Evolutionary conservation across 768 basidiomycete genomes (phyloP), one percentile per base, ranked within the genome.

Genomic region (Suillus fuscotomentosus): DNA sequence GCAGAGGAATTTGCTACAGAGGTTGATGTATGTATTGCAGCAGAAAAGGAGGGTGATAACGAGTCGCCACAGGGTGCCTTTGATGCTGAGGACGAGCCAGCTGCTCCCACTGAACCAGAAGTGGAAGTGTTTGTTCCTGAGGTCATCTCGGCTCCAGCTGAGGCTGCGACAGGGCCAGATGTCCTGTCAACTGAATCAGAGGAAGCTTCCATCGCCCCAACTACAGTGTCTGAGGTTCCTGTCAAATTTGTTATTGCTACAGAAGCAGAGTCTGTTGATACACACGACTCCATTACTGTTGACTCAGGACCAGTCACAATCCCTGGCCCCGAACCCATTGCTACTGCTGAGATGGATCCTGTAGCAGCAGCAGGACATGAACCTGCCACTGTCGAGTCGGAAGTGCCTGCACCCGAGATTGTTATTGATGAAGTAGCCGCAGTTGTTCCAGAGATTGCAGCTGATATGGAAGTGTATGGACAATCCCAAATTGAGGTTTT

Each of bases 381-480:
- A 48, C 36, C 22, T 42, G 6, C 47, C 39, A 10, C 8, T 27
- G 20, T 51, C 24, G 61, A 45, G 31, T 13, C 24, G 43, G 61
- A 63, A 13, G 10, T 20, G 8, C 31, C 62, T 53, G 39, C 45
- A 31, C 57, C 61, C 4, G 55, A 60, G 61, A 39, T 59, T 20
- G 17, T 60, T 43, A n/a, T 62, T 17, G 54, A 62, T n/a, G 61
- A 62, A 62, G 61, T n/a, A 57, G 38, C 27, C 20, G 24, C 39
- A 6, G 27, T 42, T 31, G 42, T 59, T 42, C 41, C 57, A 39
- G 41, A 59, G 17, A 31, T 17, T 20, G 10, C 6, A 11, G 15
- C 39, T 41, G 15, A 41, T 41, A 15, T 41, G 10, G 57, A 42
- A 20, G 41, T 20, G 17, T 7, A 3, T 39, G 11, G 56, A 20